Evolutionary conservation across 208 protist species (phyloP).

Genomic region (Leishmania guyanensis): DNA sequence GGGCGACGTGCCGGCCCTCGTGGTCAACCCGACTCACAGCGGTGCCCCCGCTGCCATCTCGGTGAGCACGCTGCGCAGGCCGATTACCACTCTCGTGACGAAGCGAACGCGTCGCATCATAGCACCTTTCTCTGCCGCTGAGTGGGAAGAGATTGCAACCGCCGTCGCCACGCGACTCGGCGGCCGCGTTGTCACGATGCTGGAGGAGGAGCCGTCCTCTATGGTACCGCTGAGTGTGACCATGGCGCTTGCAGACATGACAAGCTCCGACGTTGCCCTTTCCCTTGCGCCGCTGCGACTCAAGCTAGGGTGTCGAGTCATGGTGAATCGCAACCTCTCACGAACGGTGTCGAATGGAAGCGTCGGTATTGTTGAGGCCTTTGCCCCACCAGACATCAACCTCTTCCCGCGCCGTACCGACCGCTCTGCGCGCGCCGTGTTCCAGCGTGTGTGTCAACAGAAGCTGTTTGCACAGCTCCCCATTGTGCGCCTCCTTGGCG

Average conservation of each 20-base stretch:
- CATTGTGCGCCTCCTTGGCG: constrained; percentile 78
- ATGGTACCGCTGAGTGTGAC: constrained; percentile 72
- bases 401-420: constrained; percentile 73
- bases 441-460: constrained; percentile 31
- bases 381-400: constrained; percentile 55
- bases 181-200: constrained; percentile 45
- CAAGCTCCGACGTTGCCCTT: constrained; percentile 45
- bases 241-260: constrained; percentile 66
- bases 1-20: not conserved
- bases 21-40: not conserved
- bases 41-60: too few relatives aligned
- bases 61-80: not conserved
- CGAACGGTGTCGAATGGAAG: constrained; percentile 88
- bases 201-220: constrained; percentile 47
- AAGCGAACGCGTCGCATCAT: constrained; percentile 1
- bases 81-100: not conserved
- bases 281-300: constrained; percentile 72
- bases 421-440: constrained; percentile 9
- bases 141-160: constrained; percentile 54
- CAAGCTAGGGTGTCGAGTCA: constrained; percentile 88
- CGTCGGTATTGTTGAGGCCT: constrained; percentile 87
- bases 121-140: constrained; percentile 9
- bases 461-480: constrained; percentile 69
- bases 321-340: constrained; percentile 91
- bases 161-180: constrained; percentile 43